These are phyloP conservation scores for Xylaria hypoxylon DNA, from an alignment of 2,329 filamentous ascomycete species.

Conservation along the genomic window DNA sequence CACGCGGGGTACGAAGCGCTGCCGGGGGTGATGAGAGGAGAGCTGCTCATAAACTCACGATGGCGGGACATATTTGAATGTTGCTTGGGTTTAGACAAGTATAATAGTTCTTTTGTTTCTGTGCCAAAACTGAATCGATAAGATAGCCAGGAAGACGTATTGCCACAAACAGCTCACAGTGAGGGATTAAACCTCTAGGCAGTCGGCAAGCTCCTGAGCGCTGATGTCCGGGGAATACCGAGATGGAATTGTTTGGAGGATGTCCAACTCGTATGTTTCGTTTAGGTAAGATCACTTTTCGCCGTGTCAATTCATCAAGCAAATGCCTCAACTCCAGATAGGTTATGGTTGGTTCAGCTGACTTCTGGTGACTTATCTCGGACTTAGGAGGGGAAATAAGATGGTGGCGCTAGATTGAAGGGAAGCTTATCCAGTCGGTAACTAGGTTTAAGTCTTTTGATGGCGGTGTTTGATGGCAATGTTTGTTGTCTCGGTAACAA, in stretches of 20 bases:
- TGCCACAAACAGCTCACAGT: conserved; percentile 14
- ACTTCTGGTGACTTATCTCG: not conserved
- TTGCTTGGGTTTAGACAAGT: conserved; percentile 15
- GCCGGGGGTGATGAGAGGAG: conserved; percentile 14
- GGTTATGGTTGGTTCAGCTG: not conserved
- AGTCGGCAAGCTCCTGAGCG: not conserved
- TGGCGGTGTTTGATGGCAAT: not conserved
- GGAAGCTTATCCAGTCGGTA: not conserved
- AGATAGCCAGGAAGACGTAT: conserved; percentile 1
- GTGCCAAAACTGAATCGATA: not conserved
- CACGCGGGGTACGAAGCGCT: conserved; percentile 6
- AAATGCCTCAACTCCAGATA: conserved; percentile 19
- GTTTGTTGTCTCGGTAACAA: not conserved
- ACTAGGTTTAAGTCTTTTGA: not conserved
- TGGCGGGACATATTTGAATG: conserved; percentile 30
- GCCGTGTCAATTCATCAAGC: conserved; percentile 9
- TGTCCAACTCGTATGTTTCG: conserved; percentile 27
- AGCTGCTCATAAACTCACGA: conserved; percentile 35
- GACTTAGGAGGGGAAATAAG: conserved; percentile 3
- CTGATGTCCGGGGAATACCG: conserved; percentile 25
- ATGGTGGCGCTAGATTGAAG: conserved; percentile 14
- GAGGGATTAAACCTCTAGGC: conserved; percentile 26
- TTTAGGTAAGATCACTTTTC: not conserved
- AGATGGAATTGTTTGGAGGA: conserved; percentile 11
- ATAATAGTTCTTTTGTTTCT: conserved; percentile 12